phyloP scores from a whole-genome alignment of 192 early-diverging fungal species.

The Dissophora ornata region DNA sequence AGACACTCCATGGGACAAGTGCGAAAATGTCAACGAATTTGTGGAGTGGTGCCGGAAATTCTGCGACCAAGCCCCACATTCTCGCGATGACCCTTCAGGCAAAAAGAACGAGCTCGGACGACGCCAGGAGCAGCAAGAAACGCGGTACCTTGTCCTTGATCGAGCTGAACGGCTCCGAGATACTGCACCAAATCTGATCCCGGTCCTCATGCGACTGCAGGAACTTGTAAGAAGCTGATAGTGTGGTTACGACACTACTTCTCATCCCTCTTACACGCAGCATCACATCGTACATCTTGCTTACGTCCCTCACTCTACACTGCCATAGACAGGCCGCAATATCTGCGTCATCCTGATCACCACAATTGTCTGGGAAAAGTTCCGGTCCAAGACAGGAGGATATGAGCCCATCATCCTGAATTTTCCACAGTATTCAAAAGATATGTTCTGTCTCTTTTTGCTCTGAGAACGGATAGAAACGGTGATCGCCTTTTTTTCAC shows the following conservation, averaged over 20 bases:
- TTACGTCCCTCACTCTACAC: not conserved
- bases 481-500: too few relatives aligned
- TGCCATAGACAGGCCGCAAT: conserved; percentile 57
- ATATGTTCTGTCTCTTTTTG: conserved; percentile 3
- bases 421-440: conserved; percentile 81
- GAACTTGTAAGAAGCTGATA: conserved; percentile 67
- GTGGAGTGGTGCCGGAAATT: conserved; percentile 55
- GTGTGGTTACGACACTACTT: too few relatives aligned
- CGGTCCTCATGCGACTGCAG: conserved; percentile 73
- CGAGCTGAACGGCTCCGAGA: conserved; percentile 83
- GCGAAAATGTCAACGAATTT: conserved; percentile 81
- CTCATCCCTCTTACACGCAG: too few relatives aligned
- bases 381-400: conserved; percentile 73
- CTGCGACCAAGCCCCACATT: conserved; percentile 14
- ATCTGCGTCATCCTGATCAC: conserved; percentile 81
- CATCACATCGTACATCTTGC: too few relatives aligned
- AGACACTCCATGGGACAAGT: conserved; percentile 55
- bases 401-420: conserved; percentile 73
- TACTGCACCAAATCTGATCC: conserved; percentile 72
- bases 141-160: conserved; percentile 74
- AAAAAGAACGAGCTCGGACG: not conserved
- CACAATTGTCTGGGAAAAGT: conserved; percentile 81
- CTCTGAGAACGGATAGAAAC: too few relatives aligned
- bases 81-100: not conserved
- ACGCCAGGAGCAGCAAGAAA: conserved; percentile 11